Percentiles rank a stretch among this genome's conserved stretches.
Evolutionary conservation across 352 stramenopile species (phyloP).

Genomic region (Hyaloperonospora arabidopsidis): DNA sequence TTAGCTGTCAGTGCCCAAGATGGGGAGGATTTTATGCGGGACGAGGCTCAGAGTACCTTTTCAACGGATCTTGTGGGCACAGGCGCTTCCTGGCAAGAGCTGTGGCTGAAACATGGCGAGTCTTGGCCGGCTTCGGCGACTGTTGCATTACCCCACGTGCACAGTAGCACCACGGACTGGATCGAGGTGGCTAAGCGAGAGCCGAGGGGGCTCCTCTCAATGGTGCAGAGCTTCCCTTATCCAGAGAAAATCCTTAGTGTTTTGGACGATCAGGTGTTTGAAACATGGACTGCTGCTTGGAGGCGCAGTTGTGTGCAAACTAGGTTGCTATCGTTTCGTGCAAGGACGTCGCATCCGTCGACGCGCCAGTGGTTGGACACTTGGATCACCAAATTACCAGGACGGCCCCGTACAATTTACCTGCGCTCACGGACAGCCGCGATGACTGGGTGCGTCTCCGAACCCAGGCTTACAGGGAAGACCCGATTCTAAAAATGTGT

Average conservation of each 20-base stretch:
- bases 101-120: not conserved
- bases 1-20: no score
- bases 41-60: no score
- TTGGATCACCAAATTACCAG: not conserved
- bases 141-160: not conserved
- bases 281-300: not conserved
- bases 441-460: not conserved
- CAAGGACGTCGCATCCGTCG: not conserved
- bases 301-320: not conserved
- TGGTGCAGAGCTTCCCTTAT: not conserved
- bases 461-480: not conserved
- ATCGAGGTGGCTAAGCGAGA: not conserved
- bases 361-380: not conserved
- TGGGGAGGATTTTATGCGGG: no score
- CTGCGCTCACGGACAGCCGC: not conserved
- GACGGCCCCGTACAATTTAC: no score
- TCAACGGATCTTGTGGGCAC: no score
- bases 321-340: not conserved
- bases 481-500: not conserved
- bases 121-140: not conserved
- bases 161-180: not conserved
- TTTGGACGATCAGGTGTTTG: not conserved
- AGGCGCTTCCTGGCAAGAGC: not conserved
- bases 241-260: not conserved
- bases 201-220: not conserved